Evolutionary conservation across 345 rosid species (phyloP).

Genomic region (Salix dunnii): DNA sequence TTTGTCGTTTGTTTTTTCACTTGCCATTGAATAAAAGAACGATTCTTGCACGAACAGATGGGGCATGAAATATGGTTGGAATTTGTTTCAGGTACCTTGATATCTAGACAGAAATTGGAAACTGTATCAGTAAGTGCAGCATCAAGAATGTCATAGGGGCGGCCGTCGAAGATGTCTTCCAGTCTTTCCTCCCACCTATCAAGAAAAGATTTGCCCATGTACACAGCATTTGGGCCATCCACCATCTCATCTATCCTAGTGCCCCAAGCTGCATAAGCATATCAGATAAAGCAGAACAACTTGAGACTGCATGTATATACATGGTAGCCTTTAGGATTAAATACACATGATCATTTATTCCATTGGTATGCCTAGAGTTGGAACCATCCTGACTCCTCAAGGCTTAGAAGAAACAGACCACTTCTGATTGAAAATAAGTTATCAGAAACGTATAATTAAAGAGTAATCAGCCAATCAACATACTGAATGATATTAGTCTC

Average conservation of each 20-base stretch:
- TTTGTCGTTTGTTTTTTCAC: no score
- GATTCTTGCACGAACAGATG: no score
- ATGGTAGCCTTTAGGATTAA: no score
- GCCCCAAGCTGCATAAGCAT: conserved; percentile 47
- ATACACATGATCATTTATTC: no score
- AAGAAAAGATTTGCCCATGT: conserved; percentile 40
- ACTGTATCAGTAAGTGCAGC: conserved; percentile 55
- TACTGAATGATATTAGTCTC: not conserved
- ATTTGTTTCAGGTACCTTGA: conserved; percentile 26
- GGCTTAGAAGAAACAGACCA: no score
- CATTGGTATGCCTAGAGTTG: no score
- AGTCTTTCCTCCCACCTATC: conserved; percentile 61
- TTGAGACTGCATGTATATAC: not conserved
- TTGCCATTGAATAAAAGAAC: no score
- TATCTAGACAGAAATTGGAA: conserved; percentile 48
- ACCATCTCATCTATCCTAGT: conserved; percentile 60
- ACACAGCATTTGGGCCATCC: conserved; percentile 50
- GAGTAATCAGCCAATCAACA: no score
- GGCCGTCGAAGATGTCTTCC: conserved; percentile 49
- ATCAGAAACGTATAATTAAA: no score
- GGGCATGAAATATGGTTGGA: not conserved
- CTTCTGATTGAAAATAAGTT: no score
- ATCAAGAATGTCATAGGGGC: conserved; percentile 56
- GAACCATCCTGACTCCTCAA: no score
- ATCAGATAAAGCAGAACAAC: not conserved